Evolutionary conservation across 108 stramenopile species (phyloP), one percentile per base, ranked within the genome.

Genomic region (Bacterosira constricta): DNA sequence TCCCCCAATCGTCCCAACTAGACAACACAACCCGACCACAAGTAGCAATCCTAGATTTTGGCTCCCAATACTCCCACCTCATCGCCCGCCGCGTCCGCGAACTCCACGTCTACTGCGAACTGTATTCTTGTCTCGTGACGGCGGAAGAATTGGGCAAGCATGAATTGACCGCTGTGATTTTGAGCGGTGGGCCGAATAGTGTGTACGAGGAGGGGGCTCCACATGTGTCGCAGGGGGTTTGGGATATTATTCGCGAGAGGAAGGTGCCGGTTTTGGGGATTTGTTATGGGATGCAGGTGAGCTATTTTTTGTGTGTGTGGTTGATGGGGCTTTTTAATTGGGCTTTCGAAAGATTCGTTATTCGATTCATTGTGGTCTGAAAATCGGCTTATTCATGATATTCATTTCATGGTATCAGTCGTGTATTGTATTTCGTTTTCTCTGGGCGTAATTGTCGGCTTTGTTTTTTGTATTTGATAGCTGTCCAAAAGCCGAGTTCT

Each of bases 1-100:
- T n/a, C n/a, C n/a, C n/a, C n/a, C n/a, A n/a, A n/a, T n/a, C n/a
- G n/a, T n/a, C n/a, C 42, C 69, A 38, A n/a, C 32, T 63, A 17
- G 46, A 29, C 7, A 39, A 53, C 52, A 35, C 17, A 41, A 55
- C 21, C 46, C 89, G 92, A 0, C 92, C 93, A 18, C 96, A 98
- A 84, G 88, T 99, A 23, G 96, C 97, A 9, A 98, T 99, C 65
- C 82, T 99, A 52, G 99, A 99, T 84, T 99, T 98, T 73, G 99
- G 99, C 17, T 94, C 94, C 25, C 99, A 99, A 71, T 99, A 98
- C 85, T 93, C 92, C 57, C 98, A 99, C 79, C 85, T 99, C 47
- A 99, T 99, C 73, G 99, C 97, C 17, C 87, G 98, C 53, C 87
- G 98, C 10, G 95, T 99, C 23, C 93, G 99, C n/a, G 97, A 94